Conservation (phyloP, 2,329 filamentous ascomycete species). For the Fusarium neocosmosporiellum region DNA sequence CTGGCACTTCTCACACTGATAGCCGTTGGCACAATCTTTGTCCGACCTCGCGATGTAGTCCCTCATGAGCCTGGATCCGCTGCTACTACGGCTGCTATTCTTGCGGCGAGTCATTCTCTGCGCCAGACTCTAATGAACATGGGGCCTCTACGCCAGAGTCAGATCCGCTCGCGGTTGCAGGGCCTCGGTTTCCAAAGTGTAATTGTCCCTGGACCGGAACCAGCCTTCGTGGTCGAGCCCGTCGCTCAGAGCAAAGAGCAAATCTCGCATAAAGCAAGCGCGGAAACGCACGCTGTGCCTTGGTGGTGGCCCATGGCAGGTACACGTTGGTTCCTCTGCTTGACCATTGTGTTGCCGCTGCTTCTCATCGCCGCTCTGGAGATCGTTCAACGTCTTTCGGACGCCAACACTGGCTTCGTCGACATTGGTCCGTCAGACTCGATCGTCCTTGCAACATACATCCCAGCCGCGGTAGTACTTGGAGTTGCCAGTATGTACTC, state of each 20-base stretch:
- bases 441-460: slow-evolving; percentile 44
- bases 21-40: slow-evolving; percentile 24
- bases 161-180: slow-evolving; percentile 21
- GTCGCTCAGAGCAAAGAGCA: slow-evolving; percentile 16
- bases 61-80: slow-evolving; percentile 26
- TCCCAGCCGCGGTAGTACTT: slow-evolving; percentile 36
- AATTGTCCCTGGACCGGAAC: slow-evolving; percentile 4
- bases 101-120: slow-evolving; percentile 20
- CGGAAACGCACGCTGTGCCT: slow-evolving; percentile 3
- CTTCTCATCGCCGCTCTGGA: slow-evolving; percentile 35
- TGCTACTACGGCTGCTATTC: slow-evolving; percentile 21
- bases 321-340: slow-evolving; percentile 36
- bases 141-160: slow-evolving; percentile 14
- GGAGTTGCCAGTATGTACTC: slow-evolving; percentile 38
- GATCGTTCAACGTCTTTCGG: slow-evolving; percentile 37
- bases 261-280: not conserved
- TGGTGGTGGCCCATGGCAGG: slow-evolving; percentile 41
- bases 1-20: slow-evolving; percentile 18
- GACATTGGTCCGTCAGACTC: slow-evolving; percentile 20
- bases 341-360: slow-evolving; percentile 40
- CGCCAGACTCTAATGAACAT: slow-evolving; percentile 21
- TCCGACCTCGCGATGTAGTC: slow-evolving; percentile 21
- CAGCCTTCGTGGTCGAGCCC: slow-evolving; percentile 22
- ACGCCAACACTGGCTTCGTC: slow-evolving; percentile 42
- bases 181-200: slow-evolving; percentile 19